A percentile compares a stretch with the other conserved stretches of the same genome.
phyloP scores from a whole-genome alignment of 1,139 yeast genomes.

The Arxiozyma slooffiae region DNA sequence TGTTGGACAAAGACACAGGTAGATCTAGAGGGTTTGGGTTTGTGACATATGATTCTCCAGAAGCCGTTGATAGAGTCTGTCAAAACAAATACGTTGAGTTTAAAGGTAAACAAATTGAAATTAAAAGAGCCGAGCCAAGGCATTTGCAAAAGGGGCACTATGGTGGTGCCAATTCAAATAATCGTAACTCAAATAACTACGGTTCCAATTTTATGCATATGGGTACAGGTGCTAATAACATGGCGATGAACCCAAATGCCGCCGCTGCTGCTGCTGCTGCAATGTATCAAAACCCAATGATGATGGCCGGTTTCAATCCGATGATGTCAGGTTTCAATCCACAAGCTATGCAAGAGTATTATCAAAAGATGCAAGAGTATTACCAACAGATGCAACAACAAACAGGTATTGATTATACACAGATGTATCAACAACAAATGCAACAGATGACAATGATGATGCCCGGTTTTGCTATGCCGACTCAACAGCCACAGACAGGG shows the following conservation, averaged over 20 bases:
- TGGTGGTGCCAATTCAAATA: constrained; percentile 20
- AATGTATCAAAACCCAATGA: constrained; percentile 30
- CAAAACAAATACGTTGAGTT: constrained; percentile 72
- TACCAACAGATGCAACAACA: constrained; percentile 52
- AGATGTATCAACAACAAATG: constrained; percentile 37
- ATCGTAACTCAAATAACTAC: constrained; percentile 31
- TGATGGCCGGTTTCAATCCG: constrained; percentile 40
- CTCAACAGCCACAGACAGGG: constrained; percentile 15
- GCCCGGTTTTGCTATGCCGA: constrained; percentile 46
- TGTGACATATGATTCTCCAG: constrained; percentile 91
- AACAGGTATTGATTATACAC: constrained; percentile 32
- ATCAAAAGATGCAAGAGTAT: constrained; percentile 78
- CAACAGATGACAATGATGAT: constrained; percentile 41
- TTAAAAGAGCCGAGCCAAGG: constrained; percentile 96
- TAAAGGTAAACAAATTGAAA: constrained; percentile 89
- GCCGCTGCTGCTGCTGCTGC: constrained; percentile 17
- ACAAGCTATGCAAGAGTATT: constrained; percentile 80
- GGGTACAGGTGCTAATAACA: constrained; percentile 7
- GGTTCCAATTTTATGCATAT: constrained; percentile 2
- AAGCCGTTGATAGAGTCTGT: constrained; percentile 87
- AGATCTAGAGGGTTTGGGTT: constrained; percentile 97
- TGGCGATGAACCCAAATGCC: constrained; percentile 5
- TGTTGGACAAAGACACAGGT: constrained; percentile 97
- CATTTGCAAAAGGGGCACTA: constrained; percentile 40
- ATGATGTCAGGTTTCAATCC: constrained; percentile 60